A percentile compares a stretch with the other conserved stretches of the same genome.
These are phyloP conservation scores for Penicillium goetzii DNA, from an alignment of 495 filamentous ascomycete genomes.

Conservation along the genomic window DNA sequence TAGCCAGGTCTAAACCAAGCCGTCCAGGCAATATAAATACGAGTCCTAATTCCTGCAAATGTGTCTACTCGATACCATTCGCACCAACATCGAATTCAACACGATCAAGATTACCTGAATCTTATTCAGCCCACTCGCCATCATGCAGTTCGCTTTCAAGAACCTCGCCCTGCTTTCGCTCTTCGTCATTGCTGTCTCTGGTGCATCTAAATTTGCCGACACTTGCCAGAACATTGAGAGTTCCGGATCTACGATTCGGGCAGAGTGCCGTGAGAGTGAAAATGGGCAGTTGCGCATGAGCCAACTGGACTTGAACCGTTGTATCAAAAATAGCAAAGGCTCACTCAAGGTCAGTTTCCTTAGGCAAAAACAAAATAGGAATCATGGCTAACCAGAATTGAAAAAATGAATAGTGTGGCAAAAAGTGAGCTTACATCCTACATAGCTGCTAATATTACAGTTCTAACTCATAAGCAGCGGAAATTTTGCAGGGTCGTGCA, in stretches of 20 bases:
- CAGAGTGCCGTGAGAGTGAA: conserved; percentile 22
- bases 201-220: conserved; percentile 26
- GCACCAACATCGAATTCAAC: background rate
- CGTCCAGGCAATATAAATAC: background rate
- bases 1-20: no score
- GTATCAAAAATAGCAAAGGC: conserved; percentile 29
- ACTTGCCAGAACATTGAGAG: conserved; percentile 26
- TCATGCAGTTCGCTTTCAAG: conserved; percentile 29
- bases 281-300: conserved; percentile 16
- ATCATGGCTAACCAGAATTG: background rate
- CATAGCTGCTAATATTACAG: no score
- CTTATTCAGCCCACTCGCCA: background rate
- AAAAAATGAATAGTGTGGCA: conserved; percentile 27
- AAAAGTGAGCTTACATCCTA: conserved; percentile 22
- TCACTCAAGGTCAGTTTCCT: conserved; percentile 16
- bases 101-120: background rate
- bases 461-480: no score
- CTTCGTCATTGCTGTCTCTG: conserved; percentile 21
- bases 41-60: background rate
- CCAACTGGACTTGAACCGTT: conserved; percentile 26
- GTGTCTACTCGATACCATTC: background rate
- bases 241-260: conserved; percentile 17
- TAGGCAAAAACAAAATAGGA: background rate
- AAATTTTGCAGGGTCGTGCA: no score
- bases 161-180: conserved; percentile 24